Base-by-base conservation (phyloP, 495 filamentous ascomycete genomes). In the Hyphodiscus hymeniophilus region DNA sequence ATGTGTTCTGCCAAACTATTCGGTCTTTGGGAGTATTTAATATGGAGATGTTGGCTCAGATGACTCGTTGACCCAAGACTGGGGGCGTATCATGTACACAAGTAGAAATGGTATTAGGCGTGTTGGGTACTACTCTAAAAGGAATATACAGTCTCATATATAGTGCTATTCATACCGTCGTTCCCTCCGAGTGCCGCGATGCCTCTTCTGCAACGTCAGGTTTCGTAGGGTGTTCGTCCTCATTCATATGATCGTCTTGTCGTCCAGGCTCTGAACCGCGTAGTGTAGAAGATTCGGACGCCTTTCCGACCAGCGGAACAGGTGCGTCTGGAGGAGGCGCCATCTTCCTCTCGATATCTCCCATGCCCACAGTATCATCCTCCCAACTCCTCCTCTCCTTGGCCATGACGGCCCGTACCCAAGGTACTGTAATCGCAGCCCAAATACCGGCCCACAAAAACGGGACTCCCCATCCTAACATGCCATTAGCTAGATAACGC, bases 391-490 rank as follows among this genome's bases (percentile, higher is more conserved):
- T n/a, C 32, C 30, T 17, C 16, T 53, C 50, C 20, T 30, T 28
- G 1, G 15, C 7, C 38, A 53, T n/a, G 6, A 15, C 24, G 3
- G 30, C 21, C 12, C 22, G 28, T n/a, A 48, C 40, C 51, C 51
- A 54, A 5, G 12, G 24, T 39, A 20, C 44, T 2, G 51, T 44
- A 17, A n/a, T 40, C 11, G 24, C 7, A 0, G 51, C 44, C 51
- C 51, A 54, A 31, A 54, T 48, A 1, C 51, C 51, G 13, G 45
- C 45, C 51, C 51, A 54, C 11, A 54, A 7, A 48, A 54, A 54
- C 22, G 48, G 32, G 23, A 38, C 18, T 15, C 51, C 51, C n/a
- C n/a, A 45, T 34, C 31, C 31, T 34, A 34, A 34, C 12, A 34
- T 34, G 12, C 31, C 16, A 34, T 34, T 34, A 34, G 12, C 16